A percentile compares a stretch with the other conserved stretches of the same genome.
Conservation (phyloP, 192 early-diverging fungal genomes). For the Linnemannia zychae region DNA sequence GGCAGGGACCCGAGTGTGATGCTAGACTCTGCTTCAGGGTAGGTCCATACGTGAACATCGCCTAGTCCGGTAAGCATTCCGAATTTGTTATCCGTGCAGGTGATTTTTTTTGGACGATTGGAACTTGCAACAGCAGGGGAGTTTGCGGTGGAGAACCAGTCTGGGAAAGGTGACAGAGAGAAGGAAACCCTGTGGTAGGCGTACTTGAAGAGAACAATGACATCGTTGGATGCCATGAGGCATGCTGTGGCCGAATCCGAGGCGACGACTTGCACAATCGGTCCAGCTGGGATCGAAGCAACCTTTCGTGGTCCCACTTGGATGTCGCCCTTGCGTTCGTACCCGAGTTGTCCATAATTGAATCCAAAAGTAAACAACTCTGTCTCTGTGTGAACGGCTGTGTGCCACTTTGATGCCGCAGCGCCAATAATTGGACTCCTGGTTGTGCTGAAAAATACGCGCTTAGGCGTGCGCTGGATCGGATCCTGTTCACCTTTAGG, state of each 20-base stretch:
- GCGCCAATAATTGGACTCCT: conserved; percentile 66
- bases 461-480: conserved; percentile 61
- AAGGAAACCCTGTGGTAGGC: conserved; percentile 62
- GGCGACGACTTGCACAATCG: conserved; percentile 69
- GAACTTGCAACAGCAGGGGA: not conserved
- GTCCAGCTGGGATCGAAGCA: conserved; percentile 64
- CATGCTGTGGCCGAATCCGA: conserved; percentile 79
- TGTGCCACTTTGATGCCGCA: conserved; percentile 78
- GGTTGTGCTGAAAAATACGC: conserved; percentile 68
- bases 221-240: conserved; percentile 67
- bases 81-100: conserved; percentile 53
- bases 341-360: conserved; percentile 82
- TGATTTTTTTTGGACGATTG: conserved; percentile 38
- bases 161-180: conserved; percentile 33
- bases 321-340: conserved; percentile 55
- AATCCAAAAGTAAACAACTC: conserved; percentile 76
- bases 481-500: conserved; percentile 56
- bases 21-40: conserved; percentile 40
- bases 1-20: conserved; percentile 50
- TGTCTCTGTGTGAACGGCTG: conserved; percentile 70
- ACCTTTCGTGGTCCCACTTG: conserved; percentile 74
- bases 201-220: conserved; percentile 70
- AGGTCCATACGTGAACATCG: conserved; percentile 51
- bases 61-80: conserved; percentile 37
- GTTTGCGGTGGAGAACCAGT: conserved; percentile 13